Evolutionary conservation across 768 basidiomycete species (phyloP).

Genomic region (Heimioporus sp.): DNA sequence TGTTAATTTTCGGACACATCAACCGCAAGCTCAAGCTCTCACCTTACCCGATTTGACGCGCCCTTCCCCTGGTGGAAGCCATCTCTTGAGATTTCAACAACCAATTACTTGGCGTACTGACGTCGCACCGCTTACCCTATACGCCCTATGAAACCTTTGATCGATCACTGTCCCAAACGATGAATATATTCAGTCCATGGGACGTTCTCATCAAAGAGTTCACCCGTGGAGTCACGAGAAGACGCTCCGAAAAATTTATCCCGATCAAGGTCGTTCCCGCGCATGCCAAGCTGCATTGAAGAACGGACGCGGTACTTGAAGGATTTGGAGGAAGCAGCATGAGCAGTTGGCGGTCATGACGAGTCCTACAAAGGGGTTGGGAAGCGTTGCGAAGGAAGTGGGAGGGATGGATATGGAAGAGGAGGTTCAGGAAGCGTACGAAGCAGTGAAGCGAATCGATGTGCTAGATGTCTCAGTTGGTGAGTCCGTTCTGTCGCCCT

Average conservation of each 20-base stretch:
- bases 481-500: constrained; percentile 35
- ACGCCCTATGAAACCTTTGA: constrained; percentile 95
- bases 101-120: constrained; percentile 86
- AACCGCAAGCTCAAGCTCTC: constrained; percentile 95
- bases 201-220: constrained; percentile 91
- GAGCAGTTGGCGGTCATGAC: constrained; percentile 98
- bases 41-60: constrained; percentile 94
- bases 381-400: constrained; percentile 68
- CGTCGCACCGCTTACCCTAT: constrained; percentile 88
- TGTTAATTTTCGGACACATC: constrained; percentile 88
- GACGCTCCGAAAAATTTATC: constrained; percentile 89
- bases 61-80: constrained; percentile 95
- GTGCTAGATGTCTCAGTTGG: constrained; percentile 92
- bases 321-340: constrained; percentile 93
- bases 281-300: constrained; percentile 87
- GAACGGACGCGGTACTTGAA: constrained; percentile 83
- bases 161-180: constrained; percentile 70
- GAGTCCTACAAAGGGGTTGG: constrained; percentile 85
- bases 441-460: constrained; percentile 95
- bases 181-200: constrained; percentile 82
- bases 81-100: constrained; percentile 98
- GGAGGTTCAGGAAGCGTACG: constrained; percentile 94
- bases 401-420: constrained; percentile 98
- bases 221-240: constrained; percentile 88
- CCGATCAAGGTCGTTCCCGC: constrained; percentile 93